Evolutionary conservation across 768 basidiomycete species (phyloP), one percentile per base, ranked within the genome.

Genomic region (Pluteus cervinus): DNA sequence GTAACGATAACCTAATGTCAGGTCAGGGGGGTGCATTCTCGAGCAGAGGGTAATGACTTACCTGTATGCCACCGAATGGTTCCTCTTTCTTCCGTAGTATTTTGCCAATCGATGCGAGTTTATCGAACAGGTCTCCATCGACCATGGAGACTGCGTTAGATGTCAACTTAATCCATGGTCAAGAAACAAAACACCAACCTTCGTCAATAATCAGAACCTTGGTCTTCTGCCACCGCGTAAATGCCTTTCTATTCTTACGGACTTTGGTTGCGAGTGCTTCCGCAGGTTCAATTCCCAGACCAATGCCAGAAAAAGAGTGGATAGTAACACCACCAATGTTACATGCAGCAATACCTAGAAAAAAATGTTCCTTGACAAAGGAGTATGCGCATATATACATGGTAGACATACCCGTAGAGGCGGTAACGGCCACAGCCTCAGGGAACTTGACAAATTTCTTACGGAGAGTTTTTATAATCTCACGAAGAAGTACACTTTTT

Each of bases 321-420:
- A 98, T 74, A 1, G 94, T 98, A 16, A 87, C 76, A 26, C 96
- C 94, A 7, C 94, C 94, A 34, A 99, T 92, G 48, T 99, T 97
- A 58, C 92, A 96, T 4, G 94, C 94, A 5, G 94, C 94, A 49
- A 98, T 96, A 29, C 86, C 86, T 83, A 43, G 16, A 29, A 15
- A 37, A 33, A 40, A 24, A 3, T n/a, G 16, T 8, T 28, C 17
- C 11, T 4, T 10, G 25, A 15, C 28, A 21, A 14, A 29, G 35
- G 7, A 5, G 17, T 11, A 30, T 24, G 16, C 15, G 22, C 22
- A 14, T 14, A n/a, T 31, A 16, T 20, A 37, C 15, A 33, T 24
- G 21, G 21, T 24, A 14, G 4, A 15, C 57, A 22, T 33, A 82
- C 92, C 92, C 16, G 93, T 97, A 3, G 91, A 91, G 7, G 96